phyloP scores from a whole-genome alignment of 495 filamentous ascomycete genomes.

The Elasticomyces elasticus region DNA sequence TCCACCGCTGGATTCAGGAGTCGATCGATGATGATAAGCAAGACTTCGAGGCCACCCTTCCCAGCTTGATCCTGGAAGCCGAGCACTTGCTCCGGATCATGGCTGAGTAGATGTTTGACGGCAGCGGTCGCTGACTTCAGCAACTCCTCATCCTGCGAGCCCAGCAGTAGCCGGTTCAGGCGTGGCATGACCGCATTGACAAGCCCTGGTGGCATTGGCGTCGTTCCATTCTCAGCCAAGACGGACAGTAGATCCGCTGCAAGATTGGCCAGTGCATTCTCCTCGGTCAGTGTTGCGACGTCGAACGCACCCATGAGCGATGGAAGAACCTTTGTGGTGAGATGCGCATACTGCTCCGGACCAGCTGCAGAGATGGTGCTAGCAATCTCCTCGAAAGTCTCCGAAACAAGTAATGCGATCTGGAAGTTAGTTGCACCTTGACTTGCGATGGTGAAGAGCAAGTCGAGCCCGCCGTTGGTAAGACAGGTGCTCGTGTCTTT shows the following conservation, averaged over 20 bases:
- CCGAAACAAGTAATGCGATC: constrained; percentile 67
- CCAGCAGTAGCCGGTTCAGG: constrained; percentile 68
- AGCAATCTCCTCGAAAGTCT: constrained; percentile 82
- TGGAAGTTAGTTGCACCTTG: constrained; percentile 83
- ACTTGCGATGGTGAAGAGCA: constrained; percentile 81
- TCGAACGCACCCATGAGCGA: constrained; percentile 82
- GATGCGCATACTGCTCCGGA: constrained; percentile 59
- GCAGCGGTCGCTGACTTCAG: constrained; percentile 78
- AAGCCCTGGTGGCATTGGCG: constrained; percentile 78
- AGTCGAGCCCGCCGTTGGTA: constrained; percentile 53
- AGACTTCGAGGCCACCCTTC: constrained; percentile 78
- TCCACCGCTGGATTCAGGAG: constrained; percentile 70
- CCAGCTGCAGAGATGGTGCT: constrained; percentile 53
- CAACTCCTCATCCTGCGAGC: constrained; percentile 70
- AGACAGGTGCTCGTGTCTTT: constrained; percentile 65
- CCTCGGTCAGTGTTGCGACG: constrained; percentile 70
- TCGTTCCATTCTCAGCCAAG: constrained; percentile 69
- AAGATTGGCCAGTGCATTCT: constrained; percentile 71
- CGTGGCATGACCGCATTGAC: constrained; percentile 79
- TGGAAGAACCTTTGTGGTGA: constrained; percentile 80
- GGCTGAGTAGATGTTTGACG: constrained; percentile 74
- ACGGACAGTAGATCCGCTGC: constrained; percentile 73
- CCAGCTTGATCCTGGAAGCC: constrained; percentile 65
- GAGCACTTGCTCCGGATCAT: constrained; percentile 81
- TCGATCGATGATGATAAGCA: constrained; percentile 86